Base-by-base conservation (phyloP, 2,329 filamentous ascomycete genomes). In the Coniochaeta sp. region DNA sequence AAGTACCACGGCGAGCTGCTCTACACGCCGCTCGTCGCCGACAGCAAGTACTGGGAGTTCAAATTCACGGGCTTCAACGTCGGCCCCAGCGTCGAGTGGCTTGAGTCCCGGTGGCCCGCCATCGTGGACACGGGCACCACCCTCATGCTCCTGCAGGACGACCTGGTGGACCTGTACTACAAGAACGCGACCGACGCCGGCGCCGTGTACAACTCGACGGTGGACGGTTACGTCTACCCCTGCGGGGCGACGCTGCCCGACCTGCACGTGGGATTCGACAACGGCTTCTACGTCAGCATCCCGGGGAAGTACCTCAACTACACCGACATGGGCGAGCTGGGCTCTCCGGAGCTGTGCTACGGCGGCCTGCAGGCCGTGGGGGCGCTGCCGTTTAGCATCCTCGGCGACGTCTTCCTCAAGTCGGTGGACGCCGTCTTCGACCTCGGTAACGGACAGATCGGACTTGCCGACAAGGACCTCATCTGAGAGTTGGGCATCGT, bases 371-470 rank as follows among this genome's bases (percentile, higher is more conserved):
- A 94, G 73, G 75, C 70, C 30, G 67, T 73, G 40, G 68, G 67
- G 14, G 62, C 61, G 22, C 59, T 73, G 48, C 61, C 64, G 1
- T 75, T 85, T 56, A 81, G 77, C 52, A 89, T 95, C 62, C 79
- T 91, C 52, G 89, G 89, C 9, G 87, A 91, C 55, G 75, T 87
- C 52, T 89, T 91, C 71, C 76, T 94, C 58, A 94, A 94, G 79
- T 80, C 80, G 51, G 74, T 87, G 56, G 91, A 87, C 63, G 82
- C 86, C 27, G 81, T 89, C 47, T 90, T 89, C 65, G 85, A 90
- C 63, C 66, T 74, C 6, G 67, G 64, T 16, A 69, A 70, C 5
- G 68, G 71, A 53, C 66, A 68, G 46, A 62, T 81, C 26, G 74
- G 74, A 1, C 71, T 77, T 53, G 74, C 73, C 47, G 68, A 68